Evolutionary conservation across 169 alveolate species (phyloP).

Genomic region (Plasmodium knowlesi): DNA sequence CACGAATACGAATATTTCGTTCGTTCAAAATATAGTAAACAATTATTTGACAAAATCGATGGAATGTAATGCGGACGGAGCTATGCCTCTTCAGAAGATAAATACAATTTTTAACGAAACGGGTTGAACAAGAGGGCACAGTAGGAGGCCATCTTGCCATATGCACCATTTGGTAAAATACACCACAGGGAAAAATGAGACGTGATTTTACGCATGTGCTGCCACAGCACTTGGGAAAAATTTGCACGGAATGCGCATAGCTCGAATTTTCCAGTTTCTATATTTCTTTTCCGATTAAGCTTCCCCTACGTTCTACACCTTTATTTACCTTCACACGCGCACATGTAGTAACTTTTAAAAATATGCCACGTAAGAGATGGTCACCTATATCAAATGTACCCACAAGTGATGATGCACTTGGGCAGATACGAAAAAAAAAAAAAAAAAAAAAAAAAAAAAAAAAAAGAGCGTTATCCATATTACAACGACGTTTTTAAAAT

Average conservation of each 20-base stretch:
- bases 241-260: not conserved
- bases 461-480: not conserved
- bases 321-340: not conserved
- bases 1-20: conserved; percentile 47
- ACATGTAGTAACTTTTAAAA: not conserved
- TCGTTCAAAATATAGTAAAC: conserved; percentile 55
- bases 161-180: not conserved
- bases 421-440: not conserved
- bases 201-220: not conserved
- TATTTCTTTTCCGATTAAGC: not conserved
- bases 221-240: not conserved
- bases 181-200: not conserved
- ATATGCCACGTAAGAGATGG: not conserved
- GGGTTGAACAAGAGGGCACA: not conserved
- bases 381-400: not conserved
- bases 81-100: conserved; percentile 59
- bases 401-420: not conserved
- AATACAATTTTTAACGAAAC: conserved; percentile 18
- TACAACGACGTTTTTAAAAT: not conserved
- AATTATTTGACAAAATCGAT: conserved; percentile 21
- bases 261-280: not conserved
- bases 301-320: not conserved
- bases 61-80: conserved; percentile 6
- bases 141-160: not conserved
- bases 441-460: no score